These are phyloP conservation scores for Xylaria flabelliformis DNA, from an alignment of 495 filamentous ascomycete species.

Conservation along the genomic window DNA sequence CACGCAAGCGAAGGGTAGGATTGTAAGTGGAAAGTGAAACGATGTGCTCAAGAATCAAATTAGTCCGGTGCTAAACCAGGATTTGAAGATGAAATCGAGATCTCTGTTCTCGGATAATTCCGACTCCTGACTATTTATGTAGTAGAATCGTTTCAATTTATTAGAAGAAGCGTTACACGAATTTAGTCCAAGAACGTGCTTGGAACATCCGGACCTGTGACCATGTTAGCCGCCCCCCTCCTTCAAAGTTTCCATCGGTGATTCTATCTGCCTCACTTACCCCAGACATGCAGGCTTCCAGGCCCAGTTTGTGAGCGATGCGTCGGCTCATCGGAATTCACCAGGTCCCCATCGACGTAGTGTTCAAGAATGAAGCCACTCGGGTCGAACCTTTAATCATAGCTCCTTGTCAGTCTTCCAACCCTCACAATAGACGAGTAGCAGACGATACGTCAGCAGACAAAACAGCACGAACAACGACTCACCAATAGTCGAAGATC, in stretches of 20 bases:
- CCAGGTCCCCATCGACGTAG: constrained; percentile 73
- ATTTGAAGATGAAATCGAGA: background rate
- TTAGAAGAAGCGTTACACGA: background rate
- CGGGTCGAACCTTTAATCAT: constrained; percentile 59
- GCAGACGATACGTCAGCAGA: background rate
- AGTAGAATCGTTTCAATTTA: background rate
- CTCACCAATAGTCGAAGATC: constrained; percentile 74
- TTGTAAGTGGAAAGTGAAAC: background rate
- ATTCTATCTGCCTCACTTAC: constrained; percentile 36
- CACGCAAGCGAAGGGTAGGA: background rate
- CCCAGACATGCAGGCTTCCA: constrained; percentile 59
- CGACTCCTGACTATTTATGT: background rate
- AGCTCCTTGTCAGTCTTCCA: background rate
- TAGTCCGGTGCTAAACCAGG: background rate
- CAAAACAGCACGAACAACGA: background rate
- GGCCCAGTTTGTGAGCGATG: constrained; percentile 48
- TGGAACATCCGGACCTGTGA: constrained; percentile 37
- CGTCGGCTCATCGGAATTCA: constrained; percentile 65
- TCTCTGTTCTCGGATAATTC: background rate
- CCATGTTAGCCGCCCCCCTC: background rate
- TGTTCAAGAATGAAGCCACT: constrained; percentile 68
- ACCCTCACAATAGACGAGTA: no score
- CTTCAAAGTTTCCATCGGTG: background rate
- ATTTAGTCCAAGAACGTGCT: constrained; percentile 31
- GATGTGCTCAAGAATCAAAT: background rate